Conservation (phyloP, 169 alveolate genomes). For the Hepatocystis sp. region DNA sequence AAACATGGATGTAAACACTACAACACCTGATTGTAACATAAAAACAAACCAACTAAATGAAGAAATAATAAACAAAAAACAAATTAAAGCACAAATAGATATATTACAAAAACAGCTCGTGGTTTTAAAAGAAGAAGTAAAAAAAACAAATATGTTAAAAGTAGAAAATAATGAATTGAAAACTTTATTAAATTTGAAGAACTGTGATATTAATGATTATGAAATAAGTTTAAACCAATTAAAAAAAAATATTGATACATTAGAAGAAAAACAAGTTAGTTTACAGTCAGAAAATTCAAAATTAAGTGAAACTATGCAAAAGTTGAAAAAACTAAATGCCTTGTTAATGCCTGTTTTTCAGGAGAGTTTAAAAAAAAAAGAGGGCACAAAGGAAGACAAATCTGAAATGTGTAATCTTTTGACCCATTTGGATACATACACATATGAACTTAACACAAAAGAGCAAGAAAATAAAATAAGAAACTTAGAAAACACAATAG, state of each 20-base stretch:
- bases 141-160: conserved; percentile 24
- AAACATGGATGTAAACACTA: too few species aligned
- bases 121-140: conserved; percentile 45
- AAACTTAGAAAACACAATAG: conserved; percentile 6
- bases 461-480: conserved; percentile 11
- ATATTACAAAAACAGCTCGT: conserved; percentile 27
- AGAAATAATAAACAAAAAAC: conserved; percentile 26
- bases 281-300: conserved; percentile 18
- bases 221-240: conserved; percentile 19
- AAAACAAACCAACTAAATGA: conserved; percentile 12
- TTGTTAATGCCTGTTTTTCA: too few species aligned
- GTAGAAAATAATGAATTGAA: conserved; percentile 45
- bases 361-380: too few species aligned
- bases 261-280: conserved; percentile 19
- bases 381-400: too few species aligned
- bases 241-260: conserved; percentile 22
- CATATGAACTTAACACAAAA: too few species aligned
- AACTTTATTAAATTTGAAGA: conserved; percentile 26
- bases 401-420: too few species aligned
- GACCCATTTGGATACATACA: too few species aligned
- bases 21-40: conserved; percentile 17
- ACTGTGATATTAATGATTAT: conserved; percentile 7
- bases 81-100: conserved; percentile 27
- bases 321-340: conserved; percentile 11
- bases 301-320: neutral